phyloP scores from a whole-genome alignment of 192 early-diverging fungal species.

The Coemansia sp. region DNA sequence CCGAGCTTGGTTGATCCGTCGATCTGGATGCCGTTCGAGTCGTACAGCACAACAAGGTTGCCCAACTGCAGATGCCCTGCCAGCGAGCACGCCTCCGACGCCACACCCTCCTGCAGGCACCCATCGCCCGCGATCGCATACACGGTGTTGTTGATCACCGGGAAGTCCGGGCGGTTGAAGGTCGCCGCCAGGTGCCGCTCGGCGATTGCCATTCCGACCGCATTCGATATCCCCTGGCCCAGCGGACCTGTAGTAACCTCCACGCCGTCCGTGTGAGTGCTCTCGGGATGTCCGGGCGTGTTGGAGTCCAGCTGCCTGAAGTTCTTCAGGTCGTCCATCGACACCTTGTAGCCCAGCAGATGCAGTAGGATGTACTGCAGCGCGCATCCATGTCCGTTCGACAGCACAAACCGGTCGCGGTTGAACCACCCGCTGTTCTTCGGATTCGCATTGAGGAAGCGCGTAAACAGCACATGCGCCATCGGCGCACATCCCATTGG shows the following conservation, averaged over 20 bases:
- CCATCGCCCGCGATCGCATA: conserved; percentile 90
- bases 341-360: conserved; percentile 82
- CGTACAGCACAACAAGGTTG: conserved; percentile 93
- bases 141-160: conserved; percentile 83
- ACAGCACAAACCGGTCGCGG: conserved; percentile 96
- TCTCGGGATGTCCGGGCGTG: conserved; percentile 96
- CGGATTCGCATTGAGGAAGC: conserved; percentile 81
- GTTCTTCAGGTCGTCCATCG: conserved; percentile 86
- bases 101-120: conserved; percentile 97
- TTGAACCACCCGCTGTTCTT: conserved; percentile 89
- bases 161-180: conserved; percentile 88
- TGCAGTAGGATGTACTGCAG: conserved; percentile 91
- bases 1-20: conserved; percentile 82
- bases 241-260: conserved; percentile 98
- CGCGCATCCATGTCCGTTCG: conserved; percentile 96
- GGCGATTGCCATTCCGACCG: conserved; percentile 91
- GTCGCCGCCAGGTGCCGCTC: conserved; percentile 85
- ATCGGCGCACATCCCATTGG: conserved; percentile 98
- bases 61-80: conserved; percentile 92
- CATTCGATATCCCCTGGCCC: conserved; percentile 88
- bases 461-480: conserved; percentile 86
- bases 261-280: conserved; percentile 81
- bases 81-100: conserved; percentile 86
- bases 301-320: conserved; percentile 83
- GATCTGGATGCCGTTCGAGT: conserved; percentile 95